Percentiles rank a stretch among this genome's conserved stretches.
Conservation (phyloP, 495 filamentous ascomycete genomes). For the Aspergillus ostianus region DNA sequence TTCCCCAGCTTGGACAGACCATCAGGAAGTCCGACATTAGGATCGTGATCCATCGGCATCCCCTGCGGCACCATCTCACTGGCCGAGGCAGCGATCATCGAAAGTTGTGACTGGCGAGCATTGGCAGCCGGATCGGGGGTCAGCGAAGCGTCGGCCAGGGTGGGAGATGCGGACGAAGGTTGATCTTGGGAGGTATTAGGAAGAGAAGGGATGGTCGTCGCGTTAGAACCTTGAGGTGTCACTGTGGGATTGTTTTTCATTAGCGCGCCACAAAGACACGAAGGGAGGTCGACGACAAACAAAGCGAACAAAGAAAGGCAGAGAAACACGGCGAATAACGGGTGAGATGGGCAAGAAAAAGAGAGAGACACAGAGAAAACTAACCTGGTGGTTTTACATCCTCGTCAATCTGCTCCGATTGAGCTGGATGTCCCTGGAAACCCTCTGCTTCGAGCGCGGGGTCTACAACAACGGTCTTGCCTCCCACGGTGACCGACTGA, state of each 20-base stretch:
- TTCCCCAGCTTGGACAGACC: slow-evolving; percentile 33
- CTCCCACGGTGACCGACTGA: slow-evolving; percentile 47
- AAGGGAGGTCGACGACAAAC: slow-evolving; percentile 1
- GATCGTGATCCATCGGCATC: slow-evolving; percentile 39
- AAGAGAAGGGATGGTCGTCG: slow-evolving; percentile 32
- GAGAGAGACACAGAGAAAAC: slow-evolving; percentile 8
- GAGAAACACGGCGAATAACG: neutral
- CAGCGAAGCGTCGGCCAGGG: slow-evolving; percentile 38
- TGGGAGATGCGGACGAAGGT: slow-evolving; percentile 39
- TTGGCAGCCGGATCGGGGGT: slow-evolving; percentile 39
- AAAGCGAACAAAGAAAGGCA: neutral
- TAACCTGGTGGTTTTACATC: slow-evolving; percentile 31
- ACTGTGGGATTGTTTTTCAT: slow-evolving; percentile 22
- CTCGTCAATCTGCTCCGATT: slow-evolving; percentile 28
- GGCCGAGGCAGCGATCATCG: slow-evolving; percentile 49
- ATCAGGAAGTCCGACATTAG: slow-evolving; percentile 36
- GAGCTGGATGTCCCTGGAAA: slow-evolving; percentile 37
- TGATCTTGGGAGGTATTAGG: slow-evolving; percentile 36
- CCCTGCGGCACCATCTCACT: slow-evolving; percentile 50
- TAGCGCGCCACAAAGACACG: slow-evolving; percentile 17
- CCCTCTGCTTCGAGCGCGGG: slow-evolving; percentile 47
- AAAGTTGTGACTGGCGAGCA: slow-evolving; percentile 48
- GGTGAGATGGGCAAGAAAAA: neutral
- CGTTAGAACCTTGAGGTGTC: slow-evolving; percentile 30
- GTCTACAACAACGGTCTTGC: slow-evolving; percentile 49